Evolutionary conservation across 2,329 filamentous ascomycete species (phyloP).

Genomic region (Cercospora sp.): DNA sequence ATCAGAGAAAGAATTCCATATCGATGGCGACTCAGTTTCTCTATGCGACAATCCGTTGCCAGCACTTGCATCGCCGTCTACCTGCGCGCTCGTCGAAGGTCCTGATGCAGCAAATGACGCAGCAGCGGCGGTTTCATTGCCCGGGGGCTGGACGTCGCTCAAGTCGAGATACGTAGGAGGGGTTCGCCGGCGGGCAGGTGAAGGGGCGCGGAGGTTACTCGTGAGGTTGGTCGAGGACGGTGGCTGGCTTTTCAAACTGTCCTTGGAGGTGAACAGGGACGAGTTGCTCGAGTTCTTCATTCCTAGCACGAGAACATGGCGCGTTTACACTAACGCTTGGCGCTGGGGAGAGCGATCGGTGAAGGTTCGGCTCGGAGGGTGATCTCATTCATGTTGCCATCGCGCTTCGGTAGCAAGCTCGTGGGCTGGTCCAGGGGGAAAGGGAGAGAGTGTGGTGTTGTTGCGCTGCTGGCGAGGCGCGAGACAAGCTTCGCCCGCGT

Average conservation of each 20-base stretch:
- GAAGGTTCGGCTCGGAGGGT: slow-evolving; percentile 7
- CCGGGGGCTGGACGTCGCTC: background rate
- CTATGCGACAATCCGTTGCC: background rate
- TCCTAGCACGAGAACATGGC: slow-evolving; percentile 17
- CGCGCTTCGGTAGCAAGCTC: background rate
- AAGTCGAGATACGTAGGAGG: slow-evolving; percentile 11
- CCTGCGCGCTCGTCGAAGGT: background rate
- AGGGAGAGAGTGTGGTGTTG: background rate
- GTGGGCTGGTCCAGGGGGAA: background rate
- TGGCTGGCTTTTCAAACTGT: slow-evolving; percentile 17
- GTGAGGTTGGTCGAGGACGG: slow-evolving; percentile 1
- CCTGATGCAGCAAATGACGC: background rate
- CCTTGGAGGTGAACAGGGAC: slow-evolving; percentile 27
- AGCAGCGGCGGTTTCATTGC: background rate
- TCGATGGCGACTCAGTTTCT: slow-evolving; percentile 18
- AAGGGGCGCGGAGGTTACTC: slow-evolving; percentile 23
- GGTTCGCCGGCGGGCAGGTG: slow-evolving; percentile 25
- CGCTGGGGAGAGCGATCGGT: background rate
- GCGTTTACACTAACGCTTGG: slow-evolving; percentile 5
- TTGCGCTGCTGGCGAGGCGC: background rate
- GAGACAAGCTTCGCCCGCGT: background rate
- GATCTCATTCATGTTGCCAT: slow-evolving; percentile 5
- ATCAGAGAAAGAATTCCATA: slow-evolving; percentile 28
- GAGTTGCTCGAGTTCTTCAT: slow-evolving; percentile 24
- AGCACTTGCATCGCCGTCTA: background rate